Percentiles rank a stretch among this genome's conserved stretches.
Evolutionary conservation across 2,329 filamentous ascomycete species (phyloP).

Genomic region (Fusarium solani-melongenae): DNA sequence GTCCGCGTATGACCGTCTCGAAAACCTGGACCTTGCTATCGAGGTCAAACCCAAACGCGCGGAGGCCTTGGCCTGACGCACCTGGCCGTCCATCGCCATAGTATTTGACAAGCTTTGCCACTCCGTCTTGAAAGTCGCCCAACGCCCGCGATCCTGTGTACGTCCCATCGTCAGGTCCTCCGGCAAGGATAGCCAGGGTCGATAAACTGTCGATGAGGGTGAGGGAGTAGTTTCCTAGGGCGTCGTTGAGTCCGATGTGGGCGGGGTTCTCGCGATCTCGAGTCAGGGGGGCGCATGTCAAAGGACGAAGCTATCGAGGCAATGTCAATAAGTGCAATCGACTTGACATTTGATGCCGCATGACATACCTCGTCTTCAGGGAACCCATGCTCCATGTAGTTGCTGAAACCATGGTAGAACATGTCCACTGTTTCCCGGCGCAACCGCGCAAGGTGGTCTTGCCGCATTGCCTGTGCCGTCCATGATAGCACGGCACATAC

Average conservation of each 20-base stretch:
- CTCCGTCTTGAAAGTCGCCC: conserved; percentile 81
- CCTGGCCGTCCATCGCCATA: conserved; percentile 87
- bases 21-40: conserved; percentile 99
- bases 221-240: conserved; percentile 95
- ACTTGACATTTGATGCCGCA: background rate
- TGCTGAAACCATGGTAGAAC: conserved; percentile 97
- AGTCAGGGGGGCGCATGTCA: conserved; percentile 85
- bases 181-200: conserved; percentile 91
- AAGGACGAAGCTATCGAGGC: conserved; percentile 74
- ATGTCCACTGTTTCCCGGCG: conserved; percentile 76
- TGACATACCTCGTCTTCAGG: conserved; percentile 84
- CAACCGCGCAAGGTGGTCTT: conserved; percentile 65
- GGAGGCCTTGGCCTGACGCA: conserved; percentile 73
- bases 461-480: conserved; percentile 63
- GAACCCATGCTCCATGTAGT: conserved; percentile 94
- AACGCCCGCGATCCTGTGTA: conserved; percentile 63
- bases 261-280: conserved; percentile 83
- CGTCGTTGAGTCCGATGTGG: conserved; percentile 91
- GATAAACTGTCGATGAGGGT: conserved; percentile 96
- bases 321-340: conserved; percentile 31
- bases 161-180: conserved; percentile 63
- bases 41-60: conserved; percentile 87
- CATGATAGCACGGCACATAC: conserved; percentile 53
- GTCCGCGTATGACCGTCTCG: conserved; percentile 93
- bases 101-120: conserved; percentile 78